Conservation (phyloP, 2,329 filamentous ascomycete genomes). For the Exophiala calicioides region DNA sequence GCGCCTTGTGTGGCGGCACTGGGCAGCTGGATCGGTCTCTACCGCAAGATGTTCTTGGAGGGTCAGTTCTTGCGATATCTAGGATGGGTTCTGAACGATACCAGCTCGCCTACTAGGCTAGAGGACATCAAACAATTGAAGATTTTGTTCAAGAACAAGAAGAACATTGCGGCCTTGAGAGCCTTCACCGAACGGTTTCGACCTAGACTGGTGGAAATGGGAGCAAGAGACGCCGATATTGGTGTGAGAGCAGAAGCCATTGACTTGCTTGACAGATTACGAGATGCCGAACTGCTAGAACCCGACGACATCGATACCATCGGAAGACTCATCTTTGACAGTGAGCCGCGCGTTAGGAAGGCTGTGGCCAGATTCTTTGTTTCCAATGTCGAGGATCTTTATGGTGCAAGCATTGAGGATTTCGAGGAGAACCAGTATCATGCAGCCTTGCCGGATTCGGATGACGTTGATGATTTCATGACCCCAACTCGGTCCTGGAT, state of each 20-base stretch:
- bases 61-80: constrained; percentile 88
- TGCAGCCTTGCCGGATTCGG: constrained; percentile 69
- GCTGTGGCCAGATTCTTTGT: constrained; percentile 89
- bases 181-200: constrained; percentile 94
- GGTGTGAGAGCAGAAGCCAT: constrained; percentile 78
- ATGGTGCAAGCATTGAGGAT: constrained; percentile 77
- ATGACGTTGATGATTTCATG: constrained; percentile 69
- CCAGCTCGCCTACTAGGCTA: constrained; percentile 70
- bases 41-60: constrained; percentile 87
- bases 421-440: constrained; percentile 79
- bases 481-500: constrained; percentile 82
- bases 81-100: constrained; percentile 92
- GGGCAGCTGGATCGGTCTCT: constrained; percentile 81
- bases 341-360: constrained; percentile 79
- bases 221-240: constrained; percentile 78
- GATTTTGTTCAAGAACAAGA: constrained; percentile 75
- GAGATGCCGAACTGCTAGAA: constrained; percentile 82
- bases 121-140: constrained; percentile 83
- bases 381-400: constrained; percentile 79
- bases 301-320: constrained; percentile 88
- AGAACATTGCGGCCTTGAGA: constrained; percentile 73
- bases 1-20: constrained; percentile 85
- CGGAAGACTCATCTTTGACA: constrained; percentile 85
- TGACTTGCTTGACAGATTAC: constrained; percentile 76
- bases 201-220: constrained; percentile 86